Base-by-base conservation (phyloP, 2,329 filamentous ascomycete genomes). In the Colletotrichum tropicale region DNA sequence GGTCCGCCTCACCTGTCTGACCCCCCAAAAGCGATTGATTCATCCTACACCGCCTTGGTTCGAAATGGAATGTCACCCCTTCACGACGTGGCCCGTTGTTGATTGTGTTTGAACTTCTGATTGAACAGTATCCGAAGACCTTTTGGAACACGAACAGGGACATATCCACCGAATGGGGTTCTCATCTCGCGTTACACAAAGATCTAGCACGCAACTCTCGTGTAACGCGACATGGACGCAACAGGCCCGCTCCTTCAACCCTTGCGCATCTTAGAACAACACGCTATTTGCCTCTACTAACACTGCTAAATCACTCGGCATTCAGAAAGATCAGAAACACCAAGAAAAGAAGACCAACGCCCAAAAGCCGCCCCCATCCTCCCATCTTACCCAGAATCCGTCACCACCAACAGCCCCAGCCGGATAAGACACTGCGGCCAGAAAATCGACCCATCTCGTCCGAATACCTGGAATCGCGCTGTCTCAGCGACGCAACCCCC, bases 381-480 rank as follows among this genome's bases (percentile, higher is more conserved):
- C 10, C 15, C 15, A 30, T 61, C 10, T 48, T 48, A 8, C 58
- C 4, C 15, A 28, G 13, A 30, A 6, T 30, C 34, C 58, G 38
- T 52, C 26, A 48, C 24, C 62, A 66, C 24, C 26, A 48, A 21
- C 38, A 48, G 5, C 5, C 15, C 24, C 58, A 28, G 28, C 18
- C 24, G 21, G 32, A 28, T 28, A 34, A 52, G 66, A 68, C 43
- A 58, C n/a, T 66, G 66, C 26, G 66, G 65, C 43, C 65, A n/a
- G 6, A 30, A 52, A n/a, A 9, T n/a, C 32, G 48, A 56, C 66
- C 66, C n/a, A 48, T 21, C 28, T 12, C 18, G 36, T 66, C 72
- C 72, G 68, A 58, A 36, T 71, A 66, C 68, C 68, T 75, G 68
- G 72, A 71, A 71, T 71, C 61, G 7, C 10, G 6, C 8, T 71